Percentiles rank a stretch among this genome's conserved stretches.
Evolutionary conservation across 2,329 filamentous ascomycete species (phyloP).

Genomic region (Hypoxylon sp.): DNA sequence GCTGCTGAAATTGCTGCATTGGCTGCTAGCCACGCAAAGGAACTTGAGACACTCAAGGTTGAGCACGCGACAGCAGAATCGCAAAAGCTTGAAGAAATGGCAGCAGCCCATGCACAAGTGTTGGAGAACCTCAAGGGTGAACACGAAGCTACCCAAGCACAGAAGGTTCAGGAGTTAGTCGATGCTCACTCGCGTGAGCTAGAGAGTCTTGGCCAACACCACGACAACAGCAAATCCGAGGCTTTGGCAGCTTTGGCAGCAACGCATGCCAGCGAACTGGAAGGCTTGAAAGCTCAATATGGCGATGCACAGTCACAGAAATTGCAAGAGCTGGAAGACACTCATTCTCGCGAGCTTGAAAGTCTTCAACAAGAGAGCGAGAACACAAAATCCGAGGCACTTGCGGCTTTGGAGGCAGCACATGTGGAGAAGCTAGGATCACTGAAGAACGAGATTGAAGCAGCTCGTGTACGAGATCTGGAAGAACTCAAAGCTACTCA

Average conservation of each 20-base stretch:
- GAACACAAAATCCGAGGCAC: slow-evolving; percentile 28
- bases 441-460: slow-evolving; percentile 11
- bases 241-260: slow-evolving; percentile 32
- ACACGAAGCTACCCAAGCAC: slow-evolving; percentile 33
- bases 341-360: slow-evolving; percentile 34
- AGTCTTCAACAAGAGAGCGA: slow-evolving; percentile 30
- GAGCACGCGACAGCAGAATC: slow-evolving; percentile 30
- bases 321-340: slow-evolving; percentile 36
- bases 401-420: slow-evolving; percentile 27
- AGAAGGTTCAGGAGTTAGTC: slow-evolving; percentile 35
- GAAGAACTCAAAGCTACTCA: slow-evolving; percentile 39
- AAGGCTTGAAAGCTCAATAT: slow-evolving; percentile 4
- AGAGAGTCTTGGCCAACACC: slow-evolving; percentile 33
- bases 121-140: slow-evolving; percentile 38
- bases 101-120: slow-evolving; percentile 28
- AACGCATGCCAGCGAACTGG: slow-evolving; percentile 20
- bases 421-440: slow-evolving; percentile 18
- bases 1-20: slow-evolving; percentile 36
- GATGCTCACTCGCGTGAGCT: slow-evolving; percentile 34
- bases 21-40: slow-evolving; percentile 19
- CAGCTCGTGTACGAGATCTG: slow-evolving; percentile 24
- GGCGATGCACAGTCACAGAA: slow-evolving; percentile 19
- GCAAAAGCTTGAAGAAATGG: slow-evolving; percentile 31
- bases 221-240: slow-evolving; percentile 28
- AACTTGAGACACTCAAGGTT: slow-evolving; percentile 25